Conservation (phyloP, 345 rosid species). For the Combretum micranthum region DNA sequence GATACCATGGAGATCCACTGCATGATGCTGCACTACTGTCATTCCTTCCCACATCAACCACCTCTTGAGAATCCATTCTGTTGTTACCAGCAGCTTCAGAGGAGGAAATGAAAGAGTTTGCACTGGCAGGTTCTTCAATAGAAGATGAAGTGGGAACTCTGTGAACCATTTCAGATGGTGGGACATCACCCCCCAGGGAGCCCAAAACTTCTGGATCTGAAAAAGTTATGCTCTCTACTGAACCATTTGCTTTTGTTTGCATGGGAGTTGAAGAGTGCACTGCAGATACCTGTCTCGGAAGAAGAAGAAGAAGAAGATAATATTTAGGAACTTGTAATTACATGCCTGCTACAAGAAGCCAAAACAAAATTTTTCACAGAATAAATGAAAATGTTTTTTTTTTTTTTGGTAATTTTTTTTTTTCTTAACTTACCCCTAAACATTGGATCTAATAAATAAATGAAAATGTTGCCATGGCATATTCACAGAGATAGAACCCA, state of each 20-base stretch:
- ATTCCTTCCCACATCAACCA: constrained; percentile 37
- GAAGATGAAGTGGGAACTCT: constrained; percentile 24
- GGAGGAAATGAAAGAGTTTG: constrained; percentile 19
- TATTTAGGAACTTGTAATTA: too few species aligned
- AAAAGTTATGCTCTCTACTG: constrained; percentile 31
- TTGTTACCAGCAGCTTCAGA: constrained; percentile 23
- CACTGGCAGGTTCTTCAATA: constrained; percentile 25
- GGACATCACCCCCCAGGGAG: constrained; percentile 25
- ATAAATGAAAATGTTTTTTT: too few species aligned
- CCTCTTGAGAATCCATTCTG: constrained; percentile 17
- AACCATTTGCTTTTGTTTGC: constrained; percentile 30
- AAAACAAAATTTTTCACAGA: too few species aligned
- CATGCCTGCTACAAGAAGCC: too few species aligned
- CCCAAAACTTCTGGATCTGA: constrained; percentile 28
- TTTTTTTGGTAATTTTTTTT: too few species aligned
- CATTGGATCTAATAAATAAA: too few species aligned
- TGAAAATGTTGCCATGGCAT: too few species aligned
- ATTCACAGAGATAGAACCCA: too few species aligned
- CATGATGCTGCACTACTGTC: constrained; percentile 48
- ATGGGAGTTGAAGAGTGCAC: constrained; percentile 1
- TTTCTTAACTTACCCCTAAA: too few species aligned
- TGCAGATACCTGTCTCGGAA: constrained; percentile 22
- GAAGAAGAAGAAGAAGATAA: too few species aligned
- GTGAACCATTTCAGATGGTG: constrained; percentile 29
- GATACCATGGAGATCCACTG: constrained; percentile 89